Evolutionary conservation across 257 asterid species (phyloP).

Genomic region (Plectranthus barbatus): DNA sequence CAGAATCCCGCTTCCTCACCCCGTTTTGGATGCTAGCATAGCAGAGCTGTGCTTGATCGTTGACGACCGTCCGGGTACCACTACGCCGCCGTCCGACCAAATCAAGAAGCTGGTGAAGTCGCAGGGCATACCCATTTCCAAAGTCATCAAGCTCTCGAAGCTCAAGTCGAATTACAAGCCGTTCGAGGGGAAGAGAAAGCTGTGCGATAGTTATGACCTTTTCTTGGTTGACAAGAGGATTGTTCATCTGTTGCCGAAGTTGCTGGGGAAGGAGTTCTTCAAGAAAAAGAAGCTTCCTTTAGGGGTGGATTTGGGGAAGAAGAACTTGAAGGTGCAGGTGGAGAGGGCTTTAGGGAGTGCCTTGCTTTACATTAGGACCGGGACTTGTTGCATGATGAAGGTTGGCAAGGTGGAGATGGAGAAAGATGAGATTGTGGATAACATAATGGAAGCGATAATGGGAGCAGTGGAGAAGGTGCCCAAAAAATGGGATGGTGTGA

Average conservation of each 20-base stretch:
- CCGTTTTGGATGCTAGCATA: conserved; percentile 27
- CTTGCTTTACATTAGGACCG: conserved; percentile 53
- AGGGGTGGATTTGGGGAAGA: conserved; percentile 59
- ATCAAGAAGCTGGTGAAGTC: conserved; percentile 56
- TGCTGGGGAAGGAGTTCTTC: conserved; percentile 69
- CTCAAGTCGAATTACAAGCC: conserved; percentile 69
- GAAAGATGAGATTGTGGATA: conserved; percentile 52
- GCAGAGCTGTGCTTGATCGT: conserved; percentile 57
- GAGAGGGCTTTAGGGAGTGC: conserved; percentile 62
- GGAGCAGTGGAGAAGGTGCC: conserved; percentile 51
- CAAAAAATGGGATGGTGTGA: conserved; percentile 75
- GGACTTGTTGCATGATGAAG: conserved; percentile 81
- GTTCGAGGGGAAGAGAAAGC: conserved; percentile 68
- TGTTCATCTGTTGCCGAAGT: conserved; percentile 76
- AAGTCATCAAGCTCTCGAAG: conserved; percentile 61
- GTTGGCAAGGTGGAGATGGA: conserved; percentile 69
- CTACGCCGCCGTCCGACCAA: conserved; percentile 41
- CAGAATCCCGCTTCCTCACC: conserved; percentile 47
- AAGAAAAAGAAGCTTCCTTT: conserved; percentile 84
- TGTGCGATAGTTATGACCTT: conserved; percentile 63
- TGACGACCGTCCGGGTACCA: conserved; percentile 60
- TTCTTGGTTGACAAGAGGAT: conserved; percentile 75
- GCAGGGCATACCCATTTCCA: conserved; percentile 43
- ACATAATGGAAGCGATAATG: conserved; percentile 39
- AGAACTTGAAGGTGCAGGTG: conserved; percentile 56